phyloP scores from a whole-genome alignment of 495 filamentous ascomycete genomes.

The Trichocladium antarcticum region DNA sequence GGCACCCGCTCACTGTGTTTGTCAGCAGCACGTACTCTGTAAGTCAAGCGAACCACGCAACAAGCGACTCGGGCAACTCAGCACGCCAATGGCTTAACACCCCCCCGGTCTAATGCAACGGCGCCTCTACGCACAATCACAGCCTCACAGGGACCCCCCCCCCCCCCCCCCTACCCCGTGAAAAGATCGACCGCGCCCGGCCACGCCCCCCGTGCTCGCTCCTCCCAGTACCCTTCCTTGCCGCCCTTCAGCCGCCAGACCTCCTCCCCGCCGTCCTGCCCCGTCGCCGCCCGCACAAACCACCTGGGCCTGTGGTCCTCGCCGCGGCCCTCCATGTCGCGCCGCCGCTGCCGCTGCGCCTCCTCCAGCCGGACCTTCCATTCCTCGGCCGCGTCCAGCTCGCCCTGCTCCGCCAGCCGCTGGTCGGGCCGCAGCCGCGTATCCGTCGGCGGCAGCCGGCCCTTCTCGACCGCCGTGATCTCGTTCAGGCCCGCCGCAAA shows the following conservation, averaged over 20 bases:
- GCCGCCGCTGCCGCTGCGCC: conserved; percentile 62
- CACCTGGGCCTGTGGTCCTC: conserved; percentile 63
- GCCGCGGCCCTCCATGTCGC: conserved; percentile 61
- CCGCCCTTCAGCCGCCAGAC: conserved; percentile 72
- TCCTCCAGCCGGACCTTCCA: conserved; percentile 79
- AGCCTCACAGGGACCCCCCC: background rate
- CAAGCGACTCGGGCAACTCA: too few species aligned
- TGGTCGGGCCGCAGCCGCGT: conserved; percentile 82
- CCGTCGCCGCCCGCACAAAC: conserved; percentile 56
- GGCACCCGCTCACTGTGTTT: too few species aligned
- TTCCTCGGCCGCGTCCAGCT: conserved; percentile 72
- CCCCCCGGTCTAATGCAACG: too few species aligned
- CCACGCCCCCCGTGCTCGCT: conserved; percentile 60
- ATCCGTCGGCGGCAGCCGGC: conserved; percentile 66
- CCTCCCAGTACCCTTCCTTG: conserved; percentile 88
- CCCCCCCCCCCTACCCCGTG: conserved; percentile 5
- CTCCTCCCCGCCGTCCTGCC: conserved; percentile 57
- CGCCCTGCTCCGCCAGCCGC: conserved; percentile 69
- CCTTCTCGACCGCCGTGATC: conserved; percentile 66
- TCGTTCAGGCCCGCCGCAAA: conserved; percentile 87
- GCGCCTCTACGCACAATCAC: too few species aligned
- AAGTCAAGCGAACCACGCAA: too few species aligned
- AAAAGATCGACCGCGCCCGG: conserved; percentile 62
- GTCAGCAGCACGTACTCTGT: too few species aligned
- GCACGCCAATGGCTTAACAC: too few species aligned